Percentiles rank a stretch among this genome's conserved stretches.
These are phyloP conservation scores for Penicillium mononematosum DNA, from an alignment of 495 filamentous ascomycete genomes.

Conservation along the genomic window DNA sequence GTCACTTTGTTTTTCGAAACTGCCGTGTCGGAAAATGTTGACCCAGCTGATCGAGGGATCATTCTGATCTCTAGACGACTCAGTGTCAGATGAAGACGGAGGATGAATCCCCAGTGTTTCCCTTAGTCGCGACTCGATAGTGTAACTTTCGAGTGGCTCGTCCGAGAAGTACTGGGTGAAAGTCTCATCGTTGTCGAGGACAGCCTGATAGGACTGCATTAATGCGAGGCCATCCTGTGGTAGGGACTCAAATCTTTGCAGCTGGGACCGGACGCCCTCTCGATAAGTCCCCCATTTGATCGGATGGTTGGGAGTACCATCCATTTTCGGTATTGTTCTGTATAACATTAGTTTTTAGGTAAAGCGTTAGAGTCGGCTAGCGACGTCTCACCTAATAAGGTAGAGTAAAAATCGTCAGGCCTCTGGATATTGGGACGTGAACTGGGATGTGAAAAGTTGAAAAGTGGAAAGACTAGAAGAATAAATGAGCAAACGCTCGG, in stretches of 20 bases:
- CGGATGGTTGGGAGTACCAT: not conserved
- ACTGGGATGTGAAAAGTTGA: not conserved
- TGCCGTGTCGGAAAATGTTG: constrained; percentile 6
- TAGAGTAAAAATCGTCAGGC: not conserved
- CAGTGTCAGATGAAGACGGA: not conserved
- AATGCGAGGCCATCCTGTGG: not conserved
- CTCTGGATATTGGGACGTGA: not conserved
- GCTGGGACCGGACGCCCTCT: not conserved
- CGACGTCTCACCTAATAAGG: not conserved
- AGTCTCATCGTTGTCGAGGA: constrained; percentile 8
- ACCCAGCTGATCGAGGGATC: constrained; percentile 1
- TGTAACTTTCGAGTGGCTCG: constrained; percentile 5
- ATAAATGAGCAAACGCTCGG: not conserved
- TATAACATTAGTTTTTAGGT: not conserved
- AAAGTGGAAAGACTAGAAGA: not conserved
- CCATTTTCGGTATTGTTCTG: not conserved
- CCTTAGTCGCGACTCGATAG: not conserved
- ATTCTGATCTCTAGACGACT: not conserved
- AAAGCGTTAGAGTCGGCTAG: not conserved
- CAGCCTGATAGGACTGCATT: not conserved
- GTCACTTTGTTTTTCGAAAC: constrained; percentile 4
- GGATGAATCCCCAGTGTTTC: not conserved
- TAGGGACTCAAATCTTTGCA: not conserved
- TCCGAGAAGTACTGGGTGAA: constrained; percentile 8
- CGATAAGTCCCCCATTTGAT: constrained; percentile 3